Base-by-base conservation (phyloP, 139 green algal genomes). In the Spirogloea muscicola region DNA sequence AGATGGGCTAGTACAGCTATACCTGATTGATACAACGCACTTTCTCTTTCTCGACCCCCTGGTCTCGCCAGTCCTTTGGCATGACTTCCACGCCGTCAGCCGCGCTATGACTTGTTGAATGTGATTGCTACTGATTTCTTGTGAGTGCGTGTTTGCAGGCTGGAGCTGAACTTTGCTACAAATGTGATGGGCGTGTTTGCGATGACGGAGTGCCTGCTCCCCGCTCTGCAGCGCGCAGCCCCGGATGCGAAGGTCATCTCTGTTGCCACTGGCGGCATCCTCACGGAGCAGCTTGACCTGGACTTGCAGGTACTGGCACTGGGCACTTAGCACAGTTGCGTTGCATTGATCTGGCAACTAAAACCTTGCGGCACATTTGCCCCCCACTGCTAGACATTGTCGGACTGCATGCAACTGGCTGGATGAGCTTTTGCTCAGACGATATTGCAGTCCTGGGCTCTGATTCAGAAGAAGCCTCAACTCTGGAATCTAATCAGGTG, bases 141-240 rank as follows among this genome's bases (percentile, higher is more conserved):
- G n/a, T n/a, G n/a, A n/a, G n/a, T n/a, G n/a, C n/a, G n/a, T n/a
- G n/a, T n/a, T n/a, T n/a, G n/a, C 62, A 74, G 66, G 25, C 55
- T 79, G 40, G 71, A 79, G 46, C 33, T 51, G 16, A 81, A 81
- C 59, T 85, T 85, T 64, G 79, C 79, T 41, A 61, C 68, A 34
- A 85, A 85, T 49, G 74, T 71, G 52, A 37, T 81, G 37, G 72
- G 72, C 27, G 62, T 57, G 36, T 77, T 72, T 33, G 67, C 57
- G 39, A 57, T 85, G 33, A 81, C 65, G 6, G 66, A 72, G 58
- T 25, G 62, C 2, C 46, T 82, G 49, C 39, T 77, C 52, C 79
- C 79, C 2, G 2, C 48, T 16, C 34, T 77, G 69, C 13, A 58
- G 29, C 52, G 69, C 29, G 52, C 25, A n/a, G 69, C 40, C 2